A percentile compares a stretch with the other conserved stretches of the same genome.
phyloP scores from a whole-genome alignment of 495 filamentous ascomycete genomes.

The Daldinia caldariorum region DNA sequence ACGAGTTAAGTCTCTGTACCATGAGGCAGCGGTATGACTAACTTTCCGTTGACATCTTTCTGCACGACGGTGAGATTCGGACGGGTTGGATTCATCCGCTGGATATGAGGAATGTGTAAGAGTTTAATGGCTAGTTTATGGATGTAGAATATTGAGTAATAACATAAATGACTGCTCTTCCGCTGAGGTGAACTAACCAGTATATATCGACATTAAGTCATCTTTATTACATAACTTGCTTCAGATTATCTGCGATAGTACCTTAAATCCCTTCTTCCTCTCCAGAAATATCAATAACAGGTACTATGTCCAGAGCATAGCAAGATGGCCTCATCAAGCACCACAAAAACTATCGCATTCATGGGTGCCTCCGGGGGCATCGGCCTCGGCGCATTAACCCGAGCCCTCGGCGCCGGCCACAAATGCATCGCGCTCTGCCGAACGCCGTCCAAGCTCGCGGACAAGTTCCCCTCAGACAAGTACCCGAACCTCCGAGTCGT shows the following conservation, averaged over 20 bases:
- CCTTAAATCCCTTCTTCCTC: not conserved
- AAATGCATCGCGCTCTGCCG: constrained; percentile 66
- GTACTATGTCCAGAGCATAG: too few relatives aligned
- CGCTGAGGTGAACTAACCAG: not conserved
- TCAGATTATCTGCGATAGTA: not conserved
- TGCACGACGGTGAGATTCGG: not conserved
- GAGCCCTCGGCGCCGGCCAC: constrained; percentile 62
- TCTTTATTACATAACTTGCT: not conserved
- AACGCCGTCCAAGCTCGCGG: constrained; percentile 68
- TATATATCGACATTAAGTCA: not conserved
- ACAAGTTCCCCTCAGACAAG: constrained; percentile 49
- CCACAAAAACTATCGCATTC: constrained; percentile 59
- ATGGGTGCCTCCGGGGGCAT: constrained; percentile 67
- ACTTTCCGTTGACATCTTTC: not conserved
- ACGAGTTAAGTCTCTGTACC: not conserved
- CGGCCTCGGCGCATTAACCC: constrained; percentile 58
- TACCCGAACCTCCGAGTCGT: not conserved
- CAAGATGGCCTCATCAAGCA: constrained; percentile 14
- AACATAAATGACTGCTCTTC: not conserved
- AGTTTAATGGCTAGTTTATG: not conserved
- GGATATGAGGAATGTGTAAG: not conserved
- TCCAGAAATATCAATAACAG: too few relatives aligned
- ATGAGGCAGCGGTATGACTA: not conserved
- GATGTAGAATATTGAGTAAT: not conserved
- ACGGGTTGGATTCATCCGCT: not conserved